Evolutionary conservation across 2,329 filamentous ascomycete genomes (phyloP).

Genomic region (Colletotrichum liaoningense): DNA sequence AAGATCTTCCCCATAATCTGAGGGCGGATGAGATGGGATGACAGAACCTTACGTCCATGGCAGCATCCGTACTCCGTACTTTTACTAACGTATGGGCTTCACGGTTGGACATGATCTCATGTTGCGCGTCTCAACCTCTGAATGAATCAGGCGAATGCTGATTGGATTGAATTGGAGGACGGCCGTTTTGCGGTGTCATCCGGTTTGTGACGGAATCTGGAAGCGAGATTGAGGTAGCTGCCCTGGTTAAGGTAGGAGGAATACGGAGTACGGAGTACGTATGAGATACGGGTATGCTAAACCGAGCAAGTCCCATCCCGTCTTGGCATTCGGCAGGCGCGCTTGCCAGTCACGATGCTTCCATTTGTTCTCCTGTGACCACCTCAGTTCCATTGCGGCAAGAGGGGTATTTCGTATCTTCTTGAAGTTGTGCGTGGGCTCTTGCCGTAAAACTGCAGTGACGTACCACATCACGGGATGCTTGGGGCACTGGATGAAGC

Average conservation of each 20-base stretch:
- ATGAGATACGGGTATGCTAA: not conserved
- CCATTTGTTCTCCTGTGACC: not conserved
- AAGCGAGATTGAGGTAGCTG: not conserved
- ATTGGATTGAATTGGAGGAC: not conserved
- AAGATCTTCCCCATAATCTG: not conserved
- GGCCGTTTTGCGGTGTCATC: not conserved
- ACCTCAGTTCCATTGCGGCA: not conserved
- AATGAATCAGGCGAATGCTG: not conserved
- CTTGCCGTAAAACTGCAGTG: not conserved
- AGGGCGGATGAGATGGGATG: conserved; percentile 9
- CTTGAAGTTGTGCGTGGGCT: not conserved
- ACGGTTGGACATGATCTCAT: not conserved
- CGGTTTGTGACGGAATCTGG: not conserved
- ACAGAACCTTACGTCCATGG: conserved; percentile 6
- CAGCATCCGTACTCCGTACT: not conserved
- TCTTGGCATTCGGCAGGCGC: conserved; percentile 15
- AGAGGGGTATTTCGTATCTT: not conserved
- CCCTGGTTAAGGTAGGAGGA: not conserved
- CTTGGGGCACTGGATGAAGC: not conserved
- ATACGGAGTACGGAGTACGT: not conserved
- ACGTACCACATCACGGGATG: not conserved
- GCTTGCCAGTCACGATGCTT: not conserved
- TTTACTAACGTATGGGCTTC: no score
- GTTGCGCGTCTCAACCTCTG: not conserved
- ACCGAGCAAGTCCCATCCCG: conserved; percentile 7